Evolutionary conservation across 495 filamentous ascomycete genomes (phyloP).

Genomic region (Bacidia rubella): DNA sequence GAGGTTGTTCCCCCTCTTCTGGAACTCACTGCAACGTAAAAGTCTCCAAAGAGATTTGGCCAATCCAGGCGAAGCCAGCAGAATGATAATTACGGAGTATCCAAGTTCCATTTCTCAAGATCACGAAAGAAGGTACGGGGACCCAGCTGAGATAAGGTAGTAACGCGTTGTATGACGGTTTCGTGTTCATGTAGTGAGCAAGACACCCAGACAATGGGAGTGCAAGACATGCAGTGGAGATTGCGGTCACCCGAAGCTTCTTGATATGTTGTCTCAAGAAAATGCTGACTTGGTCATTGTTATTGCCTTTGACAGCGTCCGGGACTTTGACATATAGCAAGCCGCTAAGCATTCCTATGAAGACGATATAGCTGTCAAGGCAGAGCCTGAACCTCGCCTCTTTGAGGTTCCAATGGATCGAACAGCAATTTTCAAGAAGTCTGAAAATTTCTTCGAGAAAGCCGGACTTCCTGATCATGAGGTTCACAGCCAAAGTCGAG

Average conservation of each 20-base stretch:
- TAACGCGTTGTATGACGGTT: slow-evolving; percentile 33
- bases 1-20: background rate
- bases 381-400: slow-evolving; percentile 34
- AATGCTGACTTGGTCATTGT: background rate
- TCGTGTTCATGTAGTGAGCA: slow-evolving; percentile 21
- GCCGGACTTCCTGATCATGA: slow-evolving; percentile 29
- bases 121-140: slow-evolving; percentile 37
- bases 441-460: slow-evolving; percentile 31
- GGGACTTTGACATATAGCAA: slow-evolving; percentile 23
- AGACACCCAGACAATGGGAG: slow-evolving; percentile 24
- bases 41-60: slow-evolving; percentile 41
- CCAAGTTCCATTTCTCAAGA: slow-evolving; percentile 35
- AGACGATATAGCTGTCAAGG: slow-evolving; percentile 39
- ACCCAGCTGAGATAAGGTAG: slow-evolving; percentile 42
- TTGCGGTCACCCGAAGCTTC: slow-evolving; percentile 11
- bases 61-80: slow-evolving; percentile 37
- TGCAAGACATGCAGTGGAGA: slow-evolving; percentile 15
- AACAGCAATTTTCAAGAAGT: slow-evolving; percentile 23
- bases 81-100: slow-evolving; percentile 31
- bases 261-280: slow-evolving; percentile 15
- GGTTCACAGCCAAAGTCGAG: slow-evolving; percentile 29
- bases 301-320: slow-evolving; percentile 9
- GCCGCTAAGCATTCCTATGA: slow-evolving; percentile 37
- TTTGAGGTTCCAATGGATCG: slow-evolving; percentile 29
- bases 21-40: slow-evolving; percentile 35